A percentile compares a stretch with the other conserved stretches of the same genome.
Conservation (phyloP, 495 filamentous ascomycete species). For the Penicillium desertorum region DNA sequence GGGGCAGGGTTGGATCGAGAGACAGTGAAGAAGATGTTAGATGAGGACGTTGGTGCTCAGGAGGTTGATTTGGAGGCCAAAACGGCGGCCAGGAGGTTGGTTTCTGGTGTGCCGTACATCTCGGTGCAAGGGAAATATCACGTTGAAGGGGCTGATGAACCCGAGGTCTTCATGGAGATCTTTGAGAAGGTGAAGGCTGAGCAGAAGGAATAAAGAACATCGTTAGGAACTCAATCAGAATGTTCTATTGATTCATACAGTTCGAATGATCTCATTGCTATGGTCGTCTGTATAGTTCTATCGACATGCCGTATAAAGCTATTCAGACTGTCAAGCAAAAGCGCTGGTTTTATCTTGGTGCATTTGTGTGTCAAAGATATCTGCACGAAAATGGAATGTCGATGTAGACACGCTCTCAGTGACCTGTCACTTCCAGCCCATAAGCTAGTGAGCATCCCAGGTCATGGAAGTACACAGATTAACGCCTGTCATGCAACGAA, state of each 20-base stretch:
- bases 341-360: not conserved
- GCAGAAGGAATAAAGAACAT: constrained; percentile 5
- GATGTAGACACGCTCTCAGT: not conserved
- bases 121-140: constrained; percentile 62
- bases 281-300: not conserved
- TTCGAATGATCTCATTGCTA: not conserved
- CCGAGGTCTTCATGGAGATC: constrained; percentile 53
- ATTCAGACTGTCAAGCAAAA: not conserved
- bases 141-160: constrained; percentile 65
- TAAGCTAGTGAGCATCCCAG: not conserved
- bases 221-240: not conserved
- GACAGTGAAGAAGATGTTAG: constrained; percentile 62
- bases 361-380: not conserved
- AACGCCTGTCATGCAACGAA: constrained; percentile 20
- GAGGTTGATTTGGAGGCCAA: constrained; percentile 71
- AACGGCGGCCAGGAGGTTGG: constrained; percentile 53
- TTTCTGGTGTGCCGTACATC: constrained; percentile 76
- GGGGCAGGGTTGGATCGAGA: constrained; percentile 60
- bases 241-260: not conserved
- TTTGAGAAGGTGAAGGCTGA: constrained; percentile 53
- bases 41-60: constrained; percentile 57
- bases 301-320: not conserved
- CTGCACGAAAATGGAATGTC: not conserved
- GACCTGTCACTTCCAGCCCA: not conserved
- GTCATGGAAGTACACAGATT: constrained; percentile 12